These are phyloP conservation scores for Brassica nigra DNA, from an alignment of 345 rosid genomes.

Conservation along the genomic window DNA sequence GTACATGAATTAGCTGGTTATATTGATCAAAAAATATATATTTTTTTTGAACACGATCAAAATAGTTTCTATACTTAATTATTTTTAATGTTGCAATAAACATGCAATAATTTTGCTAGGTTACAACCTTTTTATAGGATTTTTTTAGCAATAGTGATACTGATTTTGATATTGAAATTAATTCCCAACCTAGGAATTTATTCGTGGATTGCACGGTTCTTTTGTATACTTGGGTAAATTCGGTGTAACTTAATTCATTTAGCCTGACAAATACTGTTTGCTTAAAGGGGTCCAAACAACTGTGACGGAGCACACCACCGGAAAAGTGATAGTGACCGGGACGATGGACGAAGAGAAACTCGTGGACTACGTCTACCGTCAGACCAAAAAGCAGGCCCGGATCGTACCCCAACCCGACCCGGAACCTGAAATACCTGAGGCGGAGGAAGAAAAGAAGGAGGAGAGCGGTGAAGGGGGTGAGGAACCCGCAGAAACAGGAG, in stretches of 20 bases:
- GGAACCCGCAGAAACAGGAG: constrained; percentile 42
- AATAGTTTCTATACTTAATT: neutral
- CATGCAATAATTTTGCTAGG: neutral
- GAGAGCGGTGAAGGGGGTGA: constrained; percentile 51
- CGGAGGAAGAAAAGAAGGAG: constrained; percentile 49
- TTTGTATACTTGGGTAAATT: neutral
- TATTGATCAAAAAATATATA: neutral
- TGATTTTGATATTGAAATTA: neutral
- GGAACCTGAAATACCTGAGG: constrained; percentile 44
- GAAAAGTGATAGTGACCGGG: constrained; percentile 84
- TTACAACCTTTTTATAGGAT: neutral
- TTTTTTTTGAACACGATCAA: neutral
- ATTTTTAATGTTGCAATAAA: neutral
- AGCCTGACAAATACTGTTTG: constrained; percentile 12
- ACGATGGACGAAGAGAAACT: constrained; percentile 84
- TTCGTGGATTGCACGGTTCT: neutral
- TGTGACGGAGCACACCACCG: constrained; percentile 61
- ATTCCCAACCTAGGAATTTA: neutral
- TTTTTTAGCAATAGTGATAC: neutral
- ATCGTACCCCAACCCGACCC: constrained; percentile 80
- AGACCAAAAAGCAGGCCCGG: constrained; percentile 80
- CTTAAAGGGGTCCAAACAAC: constrained; percentile 75
- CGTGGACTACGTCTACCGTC: constrained; percentile 77
- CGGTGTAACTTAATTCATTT: neutral
- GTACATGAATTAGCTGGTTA: constrained; percentile 37